Evolutionary conservation across 2,329 filamentous ascomycete genomes (phyloP).

Genomic region (Penicillium vulpinum): DNA sequence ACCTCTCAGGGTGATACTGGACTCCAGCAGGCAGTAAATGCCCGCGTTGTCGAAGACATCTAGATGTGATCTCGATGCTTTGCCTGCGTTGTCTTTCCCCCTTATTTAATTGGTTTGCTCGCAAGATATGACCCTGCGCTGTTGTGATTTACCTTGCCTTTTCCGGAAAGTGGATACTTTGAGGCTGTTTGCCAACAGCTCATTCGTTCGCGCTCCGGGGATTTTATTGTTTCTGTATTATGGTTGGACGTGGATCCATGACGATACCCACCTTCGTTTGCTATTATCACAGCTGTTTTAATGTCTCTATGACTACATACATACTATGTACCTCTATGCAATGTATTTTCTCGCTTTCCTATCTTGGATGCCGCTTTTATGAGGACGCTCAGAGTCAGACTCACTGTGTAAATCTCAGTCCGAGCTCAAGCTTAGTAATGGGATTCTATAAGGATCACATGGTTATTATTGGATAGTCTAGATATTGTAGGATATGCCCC

Average conservation of each 20-base stretch:
- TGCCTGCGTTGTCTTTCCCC: background rate
- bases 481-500: no score
- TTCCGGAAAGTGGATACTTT: background rate
- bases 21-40: slow-evolving; percentile 79
- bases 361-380: no score
- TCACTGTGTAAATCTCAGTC: no score
- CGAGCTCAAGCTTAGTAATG: no score
- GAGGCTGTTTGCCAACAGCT: background rate
- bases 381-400: no score
- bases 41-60: slow-evolving; percentile 82
- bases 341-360: no score
- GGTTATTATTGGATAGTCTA: no score
- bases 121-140: slow-evolving; percentile 18
- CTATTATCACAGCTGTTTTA: background rate
- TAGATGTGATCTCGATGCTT: slow-evolving; percentile 42
- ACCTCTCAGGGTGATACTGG: slow-evolving; percentile 52
- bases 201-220: background rate
- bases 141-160: slow-evolving; percentile 16
- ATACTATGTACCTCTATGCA: no score
- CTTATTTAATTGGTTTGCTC: background rate
- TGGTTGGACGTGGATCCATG: slow-evolving; percentile 17
- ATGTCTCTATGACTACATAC: slow-evolving; percentile 13
- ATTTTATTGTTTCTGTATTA: slow-evolving; percentile 17
- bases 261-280: slow-evolving; percentile 39
- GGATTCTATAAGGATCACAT: no score